Percentiles rank a stretch among this genome's conserved stretches.
Conservation (phyloP, 768 basidiomycete genomes). For the Chalciporus sphaerocephalus region DNA sequence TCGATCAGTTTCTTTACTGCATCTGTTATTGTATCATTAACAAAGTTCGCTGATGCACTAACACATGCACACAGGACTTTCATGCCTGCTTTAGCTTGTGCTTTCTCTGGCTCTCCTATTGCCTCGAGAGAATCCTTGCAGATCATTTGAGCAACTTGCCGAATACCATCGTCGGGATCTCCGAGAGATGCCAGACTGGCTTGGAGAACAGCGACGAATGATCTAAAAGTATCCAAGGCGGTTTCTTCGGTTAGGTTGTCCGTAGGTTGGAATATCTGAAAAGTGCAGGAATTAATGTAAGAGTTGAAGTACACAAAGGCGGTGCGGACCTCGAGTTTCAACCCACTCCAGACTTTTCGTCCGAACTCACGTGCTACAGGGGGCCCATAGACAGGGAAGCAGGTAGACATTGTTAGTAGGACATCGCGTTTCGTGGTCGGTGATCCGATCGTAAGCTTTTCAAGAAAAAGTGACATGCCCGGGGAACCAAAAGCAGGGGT, state of each 20-base stretch:
- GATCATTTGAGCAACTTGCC: slow-evolving; percentile 66
- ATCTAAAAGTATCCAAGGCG: slow-evolving; percentile 67
- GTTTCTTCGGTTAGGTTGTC: slow-evolving; percentile 70
- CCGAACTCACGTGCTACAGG: slow-evolving; percentile 56
- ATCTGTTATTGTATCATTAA: slow-evolving; percentile 61
- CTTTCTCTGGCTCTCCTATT: slow-evolving; percentile 89
- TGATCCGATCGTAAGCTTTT: slow-evolving; percentile 83
- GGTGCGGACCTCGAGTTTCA: slow-evolving; percentile 76
- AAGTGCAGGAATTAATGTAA: slow-evolving; percentile 1
- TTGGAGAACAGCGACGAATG: slow-evolving; percentile 74
- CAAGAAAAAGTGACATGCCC: slow-evolving; percentile 84
- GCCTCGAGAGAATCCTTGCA: slow-evolving; percentile 78
- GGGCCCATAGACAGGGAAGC: slow-evolving; percentile 82
- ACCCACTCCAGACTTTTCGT: slow-evolving; percentile 79
- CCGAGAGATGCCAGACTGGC: slow-evolving; percentile 36
- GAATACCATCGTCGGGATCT: slow-evolving; percentile 34
- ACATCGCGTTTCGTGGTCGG: slow-evolving; percentile 87
- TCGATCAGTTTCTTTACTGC: slow-evolving; percentile 71
- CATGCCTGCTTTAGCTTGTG: slow-evolving; percentile 82
- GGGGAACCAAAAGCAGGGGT: slow-evolving; percentile 78
- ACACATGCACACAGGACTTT: slow-evolving; percentile 78
- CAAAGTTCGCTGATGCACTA: slow-evolving; percentile 71
- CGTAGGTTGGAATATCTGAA: slow-evolving; percentile 88
- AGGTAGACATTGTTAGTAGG: slow-evolving; percentile 67
- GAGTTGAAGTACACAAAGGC: background rate